phyloP scores from a whole-genome alignment of 805 yeast species.

The Monosporozyma aquatica region DNA sequence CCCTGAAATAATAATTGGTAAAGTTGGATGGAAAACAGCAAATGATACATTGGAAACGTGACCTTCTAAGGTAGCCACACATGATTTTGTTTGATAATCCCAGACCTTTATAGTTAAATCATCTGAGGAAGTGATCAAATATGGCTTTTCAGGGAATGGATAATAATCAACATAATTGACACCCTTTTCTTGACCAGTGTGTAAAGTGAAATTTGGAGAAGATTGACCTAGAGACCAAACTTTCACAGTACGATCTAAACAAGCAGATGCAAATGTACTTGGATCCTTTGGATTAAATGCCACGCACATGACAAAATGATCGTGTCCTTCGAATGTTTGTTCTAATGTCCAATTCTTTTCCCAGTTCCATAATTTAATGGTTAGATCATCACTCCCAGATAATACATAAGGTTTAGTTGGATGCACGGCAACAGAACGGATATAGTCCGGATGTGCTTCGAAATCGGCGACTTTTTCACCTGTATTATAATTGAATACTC shows the following conservation, averaged over 20 bases:
- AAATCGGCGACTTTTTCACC: constrained; percentile 91
- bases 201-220: constrained; percentile 81
- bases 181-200: constrained; percentile 87
- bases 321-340: constrained; percentile 91
- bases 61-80: constrained; percentile 90
- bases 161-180: constrained; percentile 95
- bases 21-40: constrained; percentile 96
- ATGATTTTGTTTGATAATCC: constrained; percentile 96
- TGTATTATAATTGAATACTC: constrained; percentile 91
- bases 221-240: constrained; percentile 90
- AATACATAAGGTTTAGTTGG: constrained; percentile 85
- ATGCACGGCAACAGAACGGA: constrained; percentile 87
- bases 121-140: constrained; percentile 83
- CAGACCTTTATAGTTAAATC: constrained; percentile 82
- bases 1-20: constrained; percentile 90
- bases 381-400: constrained; percentile 86
- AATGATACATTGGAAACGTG: constrained; percentile 91
- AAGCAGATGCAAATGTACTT: constrained; percentile 94
- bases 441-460: constrained; percentile 97
- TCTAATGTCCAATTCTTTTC: constrained; percentile 85
- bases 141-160: constrained; percentile 96
- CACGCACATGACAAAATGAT: constrained; percentile 88
- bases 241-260: constrained; percentile 91
- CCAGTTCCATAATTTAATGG: constrained; percentile 96
- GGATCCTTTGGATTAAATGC: constrained; percentile 97